Evolutionary conservation across 352 stramenopile species (phyloP), one percentile per base, ranked within the genome.

Genomic region (Pythium inflatum): DNA sequence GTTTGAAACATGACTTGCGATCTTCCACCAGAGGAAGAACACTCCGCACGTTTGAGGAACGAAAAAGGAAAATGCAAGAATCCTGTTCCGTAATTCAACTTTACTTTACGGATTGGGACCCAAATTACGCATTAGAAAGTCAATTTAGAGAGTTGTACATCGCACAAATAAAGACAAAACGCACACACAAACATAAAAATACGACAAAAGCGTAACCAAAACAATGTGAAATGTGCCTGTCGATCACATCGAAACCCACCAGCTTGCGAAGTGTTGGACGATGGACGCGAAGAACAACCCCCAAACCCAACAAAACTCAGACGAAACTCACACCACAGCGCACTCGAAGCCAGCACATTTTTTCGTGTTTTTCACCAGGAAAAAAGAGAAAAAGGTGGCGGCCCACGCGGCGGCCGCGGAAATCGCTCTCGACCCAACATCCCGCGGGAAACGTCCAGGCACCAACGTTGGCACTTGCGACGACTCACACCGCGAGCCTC

Each of bases 1-100:
- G 43, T 58, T 43, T 62, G 36, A 16, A 63, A 63, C 14, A 12
- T 54, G 40, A n/a, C 4, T 41, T 24, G 22, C 46, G 46, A 53
- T 53, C 46, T 53, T 53, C 46, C 46, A 34, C n/a, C 22, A 33
- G 24, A 53, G 31, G 46, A 53, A 53, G 12, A 16, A 25, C 41
- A 7, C 8, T 2, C 31, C 31, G 12, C 41, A 27, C 25, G 9
- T 7, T 27, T 9, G n/a, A 12, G 3, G 41, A n/a, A 16, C 16
- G n/a, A 16, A 33, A 53, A 53, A 28, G 24, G 20, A 14, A 33
- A 33, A 33, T 33, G 45, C 3, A 16, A 53, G 14, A 31, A n/a
- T n/a, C n/a, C n/a, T n/a, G n/a, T n/a, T n/a, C n/a, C n/a, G n/a
- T n/a, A n/a, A n/a, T n/a, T n/a, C n/a, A n/a, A n/a, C n/a, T n/a